Evolutionary conservation across 2,329 filamentous ascomycete genomes (phyloP), one percentile per base, ranked within the genome.

Genomic region (Emergomyces pasteurianus): DNA sequence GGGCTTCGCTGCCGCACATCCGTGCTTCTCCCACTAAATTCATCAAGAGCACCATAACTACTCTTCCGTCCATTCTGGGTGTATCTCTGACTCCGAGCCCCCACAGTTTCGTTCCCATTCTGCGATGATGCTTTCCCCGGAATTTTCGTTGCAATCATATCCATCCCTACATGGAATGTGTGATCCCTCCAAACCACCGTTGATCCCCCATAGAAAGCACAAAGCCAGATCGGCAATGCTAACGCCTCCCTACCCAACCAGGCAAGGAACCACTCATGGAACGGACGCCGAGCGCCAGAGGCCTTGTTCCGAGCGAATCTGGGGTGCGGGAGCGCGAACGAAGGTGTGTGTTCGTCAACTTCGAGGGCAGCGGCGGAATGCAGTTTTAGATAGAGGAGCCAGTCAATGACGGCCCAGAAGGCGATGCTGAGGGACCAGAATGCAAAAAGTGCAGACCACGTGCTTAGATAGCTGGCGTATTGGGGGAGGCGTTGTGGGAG

Each of bases 101-200:
- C 14, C 16, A 3, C 18, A 7, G 49, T 52, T 10, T 34, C 49
- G n/a, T 52, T 28, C 1, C 38, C 42, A 42, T 34, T 54, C 16
- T 54, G 52, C 6, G n/a, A n/a, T n/a, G 34, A 38, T 34, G 12
- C 14, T 38, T 54, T 7, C n/a, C 52, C 52, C 12, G 53, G 55
- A 28, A 66, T 58, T 67, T 85, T 84, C 65, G 83, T 80, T 31
- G 95, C 92, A 58, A 86, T 89, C 80, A 92, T 92, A 71, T 97
- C 89, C 66, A 90, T 81, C 1, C 87, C 84, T 1, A 97, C 92
- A 67, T 83, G 83, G 71, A 97, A 97, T 34, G 79, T 82, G 68
- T 86, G 86, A 0, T 92, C 92, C 60, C 94, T 80, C 95, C 94
- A 99, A 58, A 83, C 83, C 0, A 99, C 90, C 0, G 86, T 92